phyloP scores from a whole-genome alignment of 73 alveolate species.

The Paramecium sexaurelia region DNA sequence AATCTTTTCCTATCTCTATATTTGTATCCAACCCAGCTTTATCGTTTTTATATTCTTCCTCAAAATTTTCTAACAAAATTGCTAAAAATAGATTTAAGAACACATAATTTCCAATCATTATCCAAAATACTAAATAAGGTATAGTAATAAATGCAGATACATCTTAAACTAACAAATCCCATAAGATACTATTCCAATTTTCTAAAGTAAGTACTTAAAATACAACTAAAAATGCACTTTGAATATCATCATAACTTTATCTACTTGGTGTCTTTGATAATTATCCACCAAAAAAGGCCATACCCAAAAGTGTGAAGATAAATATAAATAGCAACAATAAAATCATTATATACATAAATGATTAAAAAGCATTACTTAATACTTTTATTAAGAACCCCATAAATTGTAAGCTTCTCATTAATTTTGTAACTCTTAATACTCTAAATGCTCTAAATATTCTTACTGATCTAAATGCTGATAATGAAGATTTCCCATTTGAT shows the following conservation, averaged over 20 bases:
- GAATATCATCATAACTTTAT: not conserved
- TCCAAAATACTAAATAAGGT: slow-evolving; percentile 89
- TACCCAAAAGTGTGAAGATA: slow-evolving; percentile 74
- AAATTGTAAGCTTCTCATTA: slow-evolving; percentile 76
- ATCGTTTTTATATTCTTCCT: slow-evolving; percentile 55
- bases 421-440: slow-evolving; percentile 85
- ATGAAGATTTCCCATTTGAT: slow-evolving; percentile 48
- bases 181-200: slow-evolving; percentile 81
- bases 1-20: slow-evolving; percentile 20
- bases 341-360: slow-evolving; percentile 78
- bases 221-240: slow-evolving; percentile 28
- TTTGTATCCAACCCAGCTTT: not conserved
- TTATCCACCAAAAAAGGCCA: slow-evolving; percentile 16
- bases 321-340: slow-evolving; percentile 79
- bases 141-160: slow-evolving; percentile 70
- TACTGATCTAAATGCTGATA: slow-evolving; percentile 76
- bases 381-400: slow-evolving; percentile 82
- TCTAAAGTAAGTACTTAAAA: slow-evolving; percentile 77
- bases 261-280: not conserved
- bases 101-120: slow-evolving; percentile 94
- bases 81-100: slow-evolving; percentile 94
- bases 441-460: slow-evolving; percentile 86
- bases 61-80: slow-evolving; percentile 88
- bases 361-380: slow-evolving; percentile 71
- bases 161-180: slow-evolving; percentile 55